Evolutionary conservation across 73 alveolate species (phyloP).

Genomic region (Uronychia binucleata): DNA sequence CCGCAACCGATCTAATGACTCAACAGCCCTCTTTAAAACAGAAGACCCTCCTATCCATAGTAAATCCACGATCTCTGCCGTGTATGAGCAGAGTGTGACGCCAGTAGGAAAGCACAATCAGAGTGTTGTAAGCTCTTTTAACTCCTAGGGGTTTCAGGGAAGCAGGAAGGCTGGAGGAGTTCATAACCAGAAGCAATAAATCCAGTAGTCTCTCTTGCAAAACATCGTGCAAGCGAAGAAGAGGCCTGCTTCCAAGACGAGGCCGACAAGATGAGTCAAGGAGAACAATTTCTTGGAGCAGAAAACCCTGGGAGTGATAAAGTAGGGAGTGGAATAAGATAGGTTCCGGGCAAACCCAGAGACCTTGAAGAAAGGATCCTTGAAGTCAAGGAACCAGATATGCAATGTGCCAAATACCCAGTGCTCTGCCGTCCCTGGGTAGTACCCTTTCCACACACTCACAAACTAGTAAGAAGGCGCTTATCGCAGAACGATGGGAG

Average conservation of each 20-base stretch:
- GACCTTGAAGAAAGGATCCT: background rate
- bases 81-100: background rate
- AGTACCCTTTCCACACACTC: background rate
- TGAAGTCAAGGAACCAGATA: background rate
- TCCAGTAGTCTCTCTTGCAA: background rate
- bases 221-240: too few species aligned
- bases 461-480: background rate
- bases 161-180: background rate
- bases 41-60: background rate
- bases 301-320: background rate
- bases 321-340: background rate
- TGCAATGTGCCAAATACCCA: background rate
- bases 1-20: too few species aligned
- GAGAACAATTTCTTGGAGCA: background rate
- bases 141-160: background rate
- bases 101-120: background rate
- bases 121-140: background rate
- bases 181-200: background rate
- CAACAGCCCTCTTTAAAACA: too few species aligned
- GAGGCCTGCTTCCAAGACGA: background rate
- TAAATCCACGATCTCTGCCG: background rate
- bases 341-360: background rate
- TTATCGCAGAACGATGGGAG: background rate
- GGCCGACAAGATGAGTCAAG: background rate
- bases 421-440: background rate